phyloP scores from a whole-genome alignment of 1,284 basidiomycete genomes.

The Sanguinoderma infundibulare region DNA sequence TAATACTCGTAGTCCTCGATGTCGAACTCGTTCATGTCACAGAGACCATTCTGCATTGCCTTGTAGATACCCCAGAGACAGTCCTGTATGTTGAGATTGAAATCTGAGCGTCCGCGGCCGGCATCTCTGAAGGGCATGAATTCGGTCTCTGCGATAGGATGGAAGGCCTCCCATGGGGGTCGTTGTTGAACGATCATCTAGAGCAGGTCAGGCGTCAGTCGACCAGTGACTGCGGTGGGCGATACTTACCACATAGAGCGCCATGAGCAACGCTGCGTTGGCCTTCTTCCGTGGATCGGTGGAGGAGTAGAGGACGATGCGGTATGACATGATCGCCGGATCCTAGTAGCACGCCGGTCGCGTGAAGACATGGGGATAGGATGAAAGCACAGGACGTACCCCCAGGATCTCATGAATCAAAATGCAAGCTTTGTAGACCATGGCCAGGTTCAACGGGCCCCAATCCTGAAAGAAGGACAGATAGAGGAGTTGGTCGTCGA shows the following conservation, averaged over 20 bases:
- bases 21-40: constrained; percentile 91
- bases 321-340: constrained; percentile 64
- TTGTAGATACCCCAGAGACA: constrained; percentile 96
- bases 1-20: constrained; percentile 92
- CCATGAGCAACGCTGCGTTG: constrained; percentile 91
- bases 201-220: constrained; percentile 2
- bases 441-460: constrained; percentile 92
- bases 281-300: constrained; percentile 87
- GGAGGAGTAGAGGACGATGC: constrained; percentile 90
- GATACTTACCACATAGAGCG: constrained; percentile 84
- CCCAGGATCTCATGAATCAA: constrained; percentile 88
- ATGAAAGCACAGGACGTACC: constrained; percentile 47
- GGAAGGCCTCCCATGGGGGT: constrained; percentile 94
- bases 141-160: constrained; percentile 89
- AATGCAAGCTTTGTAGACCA: constrained; percentile 94
- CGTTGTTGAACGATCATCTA: constrained; percentile 94
- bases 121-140: constrained; percentile 97
- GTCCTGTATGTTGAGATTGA: constrained; percentile 91
- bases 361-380: constrained; percentile 27
- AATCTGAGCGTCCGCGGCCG: constrained; percentile 91
- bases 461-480: constrained; percentile 94
- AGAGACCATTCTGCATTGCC: constrained; percentile 87
- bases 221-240: background rate
- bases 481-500: constrained; percentile 93
- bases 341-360: constrained; percentile 50